Evolutionary conservation across 1,139 yeast genomes (phyloP), one percentile per base, ranked within the genome.

Genomic region (Sugiyamaella japonica): DNA sequence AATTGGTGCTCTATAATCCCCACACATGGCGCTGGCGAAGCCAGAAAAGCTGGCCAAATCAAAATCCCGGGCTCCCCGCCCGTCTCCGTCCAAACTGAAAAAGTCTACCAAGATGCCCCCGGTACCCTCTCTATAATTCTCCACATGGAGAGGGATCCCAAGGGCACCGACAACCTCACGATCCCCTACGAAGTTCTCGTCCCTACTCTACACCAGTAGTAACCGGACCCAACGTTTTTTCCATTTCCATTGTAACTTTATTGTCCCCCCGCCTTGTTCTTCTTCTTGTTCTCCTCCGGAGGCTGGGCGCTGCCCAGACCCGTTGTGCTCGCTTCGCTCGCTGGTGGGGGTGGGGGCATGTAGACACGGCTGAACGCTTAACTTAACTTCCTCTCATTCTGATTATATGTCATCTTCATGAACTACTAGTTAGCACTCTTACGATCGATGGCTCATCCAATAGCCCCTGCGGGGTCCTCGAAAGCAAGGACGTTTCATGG

Each of bases 111-210:
- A 12, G 66, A 84, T 15, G 76, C 77, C 8, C 73, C 76, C 1
- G 82, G 83, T 48, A 78, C 89, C 2, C 72, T 90, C 56, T 81
- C 86, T 8, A 82, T 90, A 7, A 82, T 88, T 1, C 70, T 89
- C 42, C 89, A 85, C 63, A 85, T 88, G 52, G 97, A 90, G 67
- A 76, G 76, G 54, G 84, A 86, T 60, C 76, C 78, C 20, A 64
- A 61, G n/a, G 76, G 80, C 57, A 64, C 72, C 1, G 71, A 75
- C n/a, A 81, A 87, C 45, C 73, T 76, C 36, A 83, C 91, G 3
- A 77, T 78, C 38, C 83, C 77, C 42, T 90, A 89, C 69, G 88
- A 86, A 63, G 71, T 89, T 39, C 70, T 85, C 53, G 81, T 89
- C 57, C 97, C 97, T 0, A 79, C 80, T 36, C 29, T 49, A 12